These are phyloP conservation scores for Mycena belliarum DNA, from an alignment of 768 basidiomycete species.

Conservation along the genomic window DNA sequence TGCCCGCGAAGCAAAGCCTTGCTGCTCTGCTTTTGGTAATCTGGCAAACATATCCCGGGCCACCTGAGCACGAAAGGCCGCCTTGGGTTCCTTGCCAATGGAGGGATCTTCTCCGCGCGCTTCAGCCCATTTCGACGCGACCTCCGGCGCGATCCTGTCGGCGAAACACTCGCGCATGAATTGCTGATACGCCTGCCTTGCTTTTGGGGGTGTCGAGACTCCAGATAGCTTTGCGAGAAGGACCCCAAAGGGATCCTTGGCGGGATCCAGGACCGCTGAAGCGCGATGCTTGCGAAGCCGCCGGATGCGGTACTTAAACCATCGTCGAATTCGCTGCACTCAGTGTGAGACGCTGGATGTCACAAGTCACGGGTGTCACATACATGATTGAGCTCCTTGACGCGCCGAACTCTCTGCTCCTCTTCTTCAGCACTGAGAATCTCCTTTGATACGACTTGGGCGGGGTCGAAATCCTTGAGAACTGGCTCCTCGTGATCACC, in stretches of 20 bases:
- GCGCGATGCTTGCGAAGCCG: not conserved
- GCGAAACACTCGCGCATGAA: not conserved
- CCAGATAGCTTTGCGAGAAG: not conserved
- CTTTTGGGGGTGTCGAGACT: not conserved
- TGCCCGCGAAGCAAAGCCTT: not conserved
- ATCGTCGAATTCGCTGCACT: not conserved
- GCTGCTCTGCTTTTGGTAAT: not conserved
- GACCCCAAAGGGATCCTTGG: not conserved
- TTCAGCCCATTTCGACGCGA: not conserved
- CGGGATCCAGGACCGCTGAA: not conserved
- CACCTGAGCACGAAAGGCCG: not conserved
- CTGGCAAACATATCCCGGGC: not conserved
- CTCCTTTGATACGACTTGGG: not conserved
- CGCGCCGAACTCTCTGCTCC: not conserved
- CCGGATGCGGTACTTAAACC: not conserved
- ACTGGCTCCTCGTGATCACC: not conserved
- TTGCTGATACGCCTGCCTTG: constrained; percentile 6
- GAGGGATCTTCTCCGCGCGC: not conserved
- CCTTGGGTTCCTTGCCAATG: not conserved
- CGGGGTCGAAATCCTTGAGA: not conserved
- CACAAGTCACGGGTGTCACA: not conserved
- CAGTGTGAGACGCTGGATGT: not conserved
- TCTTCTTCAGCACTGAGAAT: not conserved
- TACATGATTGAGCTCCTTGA: not conserved
- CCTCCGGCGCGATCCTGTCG: not conserved